A percentile compares a stretch with the other conserved stretches of the same genome.
Evolutionary conservation across 139 green algal species (phyloP).

Genomic region (Chlorella sp.): DNA sequence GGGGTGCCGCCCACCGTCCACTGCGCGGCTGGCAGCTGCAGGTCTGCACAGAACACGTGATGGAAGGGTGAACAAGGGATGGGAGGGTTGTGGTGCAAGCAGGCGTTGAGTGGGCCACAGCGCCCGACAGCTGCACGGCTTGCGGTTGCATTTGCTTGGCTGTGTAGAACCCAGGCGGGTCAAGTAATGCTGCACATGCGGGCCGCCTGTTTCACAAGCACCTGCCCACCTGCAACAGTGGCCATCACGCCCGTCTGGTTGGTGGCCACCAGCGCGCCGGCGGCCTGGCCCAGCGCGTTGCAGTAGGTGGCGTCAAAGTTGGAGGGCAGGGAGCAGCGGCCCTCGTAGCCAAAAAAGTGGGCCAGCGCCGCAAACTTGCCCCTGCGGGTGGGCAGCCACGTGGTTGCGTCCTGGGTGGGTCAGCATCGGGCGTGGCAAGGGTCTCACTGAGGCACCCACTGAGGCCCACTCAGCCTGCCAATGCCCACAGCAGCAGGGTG

Average conservation of each 20-base stretch:
- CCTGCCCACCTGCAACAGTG: constrained; percentile 35
- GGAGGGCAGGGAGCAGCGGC: constrained; percentile 64
- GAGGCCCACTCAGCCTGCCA: too few relatives aligned
- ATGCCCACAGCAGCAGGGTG: too few relatives aligned
- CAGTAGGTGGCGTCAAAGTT: constrained; percentile 79
- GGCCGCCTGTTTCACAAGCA: too few relatives aligned
- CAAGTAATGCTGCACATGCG: too few relatives aligned
- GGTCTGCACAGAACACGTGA: neutral
- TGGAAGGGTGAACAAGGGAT: neutral
- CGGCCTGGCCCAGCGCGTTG: constrained; percentile 59
- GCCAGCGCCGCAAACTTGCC: constrained; percentile 49
- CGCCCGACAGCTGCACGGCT: too few relatives aligned
- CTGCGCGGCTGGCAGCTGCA: constrained; percentile 10
- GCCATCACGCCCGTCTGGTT: constrained; percentile 68
- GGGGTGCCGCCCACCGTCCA: constrained; percentile 69
- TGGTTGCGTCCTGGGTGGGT: too few relatives aligned
- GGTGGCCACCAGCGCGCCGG: constrained; percentile 48
- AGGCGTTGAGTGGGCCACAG: neutral
- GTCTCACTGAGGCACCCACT: too few relatives aligned
- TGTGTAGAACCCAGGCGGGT: too few relatives aligned
- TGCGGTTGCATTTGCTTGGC: neutral
- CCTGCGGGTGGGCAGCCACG: too few relatives aligned
- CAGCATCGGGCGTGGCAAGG: too few relatives aligned
- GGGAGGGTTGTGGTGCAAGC: neutral
- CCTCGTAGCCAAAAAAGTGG: constrained; percentile 71